Percentiles rank a stretch among this genome's conserved stretches.
Conservation (phyloP, 169 alveolate genomes). For the Amoebophrya sp. region DNA sequence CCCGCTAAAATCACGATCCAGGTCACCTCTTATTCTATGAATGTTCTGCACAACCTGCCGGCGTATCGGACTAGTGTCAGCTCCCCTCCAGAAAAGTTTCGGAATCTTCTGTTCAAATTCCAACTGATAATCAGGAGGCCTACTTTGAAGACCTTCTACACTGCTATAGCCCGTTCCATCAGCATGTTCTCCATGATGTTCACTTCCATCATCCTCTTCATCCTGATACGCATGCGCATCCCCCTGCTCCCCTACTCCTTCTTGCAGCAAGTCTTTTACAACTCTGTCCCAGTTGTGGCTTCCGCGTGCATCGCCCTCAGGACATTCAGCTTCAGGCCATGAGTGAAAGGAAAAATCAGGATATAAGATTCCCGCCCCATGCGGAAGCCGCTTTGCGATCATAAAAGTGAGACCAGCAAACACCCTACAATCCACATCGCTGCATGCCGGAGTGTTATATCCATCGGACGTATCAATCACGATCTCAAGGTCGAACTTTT, state of each 20-base stretch:
- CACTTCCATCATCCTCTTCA: neutral
- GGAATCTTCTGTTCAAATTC: neutral
- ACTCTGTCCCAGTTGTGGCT: no score
- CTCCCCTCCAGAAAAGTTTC: neutral
- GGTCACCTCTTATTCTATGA: neutral
- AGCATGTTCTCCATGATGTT: neutral
- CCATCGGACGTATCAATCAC: neutral
- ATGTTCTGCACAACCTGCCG: neutral
- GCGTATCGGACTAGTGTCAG: neutral
- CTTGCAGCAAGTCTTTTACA: neutral
- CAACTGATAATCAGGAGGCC: no score
- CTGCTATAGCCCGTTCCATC: neutral
- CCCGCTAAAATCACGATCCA: neutral
- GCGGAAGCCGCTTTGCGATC: conserved; percentile 3
- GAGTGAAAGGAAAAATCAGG: neutral
- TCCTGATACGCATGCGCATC: neutral
- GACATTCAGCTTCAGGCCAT: neutral
- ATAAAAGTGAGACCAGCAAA: neutral
- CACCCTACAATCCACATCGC: neutral
- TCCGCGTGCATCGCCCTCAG: neutral
- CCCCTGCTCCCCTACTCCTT: neutral
- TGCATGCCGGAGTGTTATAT: neutral
- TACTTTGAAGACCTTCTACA: neutral
- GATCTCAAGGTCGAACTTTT: neutral
- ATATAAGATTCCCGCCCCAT: neutral